Evolutionary conservation across 2,329 filamentous ascomycete species (phyloP), one percentile per base, ranked within the genome.

Genomic region (Neopestalotiopsis rosae): DNA sequence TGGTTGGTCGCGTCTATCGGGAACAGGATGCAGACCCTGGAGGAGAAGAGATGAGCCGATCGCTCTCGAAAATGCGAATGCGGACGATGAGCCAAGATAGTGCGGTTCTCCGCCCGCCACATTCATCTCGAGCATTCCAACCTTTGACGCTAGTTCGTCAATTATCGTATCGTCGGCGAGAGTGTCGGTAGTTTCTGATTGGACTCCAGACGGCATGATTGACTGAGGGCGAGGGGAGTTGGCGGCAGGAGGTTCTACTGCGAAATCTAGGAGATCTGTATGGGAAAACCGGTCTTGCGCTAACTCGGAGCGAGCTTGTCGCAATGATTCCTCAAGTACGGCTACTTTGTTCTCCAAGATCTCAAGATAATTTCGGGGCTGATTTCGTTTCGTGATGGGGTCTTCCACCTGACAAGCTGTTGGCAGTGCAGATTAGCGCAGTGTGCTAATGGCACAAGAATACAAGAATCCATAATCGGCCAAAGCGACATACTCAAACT

Each of bases 51-150:
- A 70, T 9, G 74, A 69, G 49, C 74, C 74, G 9, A 75, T 70
- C 24, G 78, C 71, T 20, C 74, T 72, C 28, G 76, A 76, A 59
- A 81, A 79, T 0, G 76, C 75, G 13, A 81, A 69, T 1, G 77
- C 77, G 1, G 78, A 81, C 1, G 79, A 81, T 2, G 79, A 72
- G 0, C 79, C 79, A 61, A 82, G 79, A 69, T 80, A 81, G 28
- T 80, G 79, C 10, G 79, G 78, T 72, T 81, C 78, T 1, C 76
- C 70, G 1, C 79, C 79, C 1, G 79, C 74, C 1, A 77, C 77
- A 56, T 73, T 75, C 1, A 80, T 38, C 34, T 38, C 34, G 34
- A 66, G 61, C 74, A 76, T 10, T 80, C 68, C 34, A 10, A 38
- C 34, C 34, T 38, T 38, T 17, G 80, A 64, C 5, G 74, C 77